These are phyloP conservation scores for Rhizomucor miehei DNA, from an alignment of 371 early-diverging fungal genomes.

Conservation along the genomic window DNA sequence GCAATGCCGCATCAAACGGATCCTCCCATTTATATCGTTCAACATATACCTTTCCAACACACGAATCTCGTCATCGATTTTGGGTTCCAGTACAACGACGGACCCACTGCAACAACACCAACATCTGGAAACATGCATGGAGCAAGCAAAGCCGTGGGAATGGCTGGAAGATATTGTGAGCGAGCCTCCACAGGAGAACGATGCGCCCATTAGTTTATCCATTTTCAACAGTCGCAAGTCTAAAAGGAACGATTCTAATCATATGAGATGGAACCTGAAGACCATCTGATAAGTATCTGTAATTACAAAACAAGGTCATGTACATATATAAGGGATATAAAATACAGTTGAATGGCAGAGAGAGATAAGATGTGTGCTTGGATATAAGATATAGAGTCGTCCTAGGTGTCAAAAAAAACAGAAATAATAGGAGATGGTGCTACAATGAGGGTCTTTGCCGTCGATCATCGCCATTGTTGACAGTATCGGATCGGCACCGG, in stretches of 20 bases:
- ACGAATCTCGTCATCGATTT: constrained; percentile 26
- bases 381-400: too few relatives aligned
- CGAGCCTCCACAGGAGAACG: constrained; percentile 44
- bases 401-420: not conserved
- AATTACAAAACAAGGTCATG: constrained; percentile 7
- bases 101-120: constrained; percentile 42
- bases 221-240: constrained; percentile 37
- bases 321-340: constrained; percentile 3
- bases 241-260: constrained; percentile 33
- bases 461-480: not conserved
- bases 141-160: constrained; percentile 61
- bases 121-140: constrained; percentile 34
- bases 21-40: constrained; percentile 56
- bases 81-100: constrained; percentile 16
- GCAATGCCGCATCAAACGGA: constrained; percentile 54
- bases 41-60: constrained; percentile 56
- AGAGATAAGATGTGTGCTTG: too few relatives aligned
- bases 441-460: too few relatives aligned
- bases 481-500: constrained; percentile 14
- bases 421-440: not conserved
- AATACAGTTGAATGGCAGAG: too few relatives aligned
- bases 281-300: not conserved
- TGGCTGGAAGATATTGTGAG: constrained; percentile 61
- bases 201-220: constrained; percentile 39
- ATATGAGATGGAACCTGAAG: constrained; percentile 42